Evolutionary conservation across 2,329 filamentous ascomycete genomes (phyloP).

Genomic region (Colletotrichum sp.): DNA sequence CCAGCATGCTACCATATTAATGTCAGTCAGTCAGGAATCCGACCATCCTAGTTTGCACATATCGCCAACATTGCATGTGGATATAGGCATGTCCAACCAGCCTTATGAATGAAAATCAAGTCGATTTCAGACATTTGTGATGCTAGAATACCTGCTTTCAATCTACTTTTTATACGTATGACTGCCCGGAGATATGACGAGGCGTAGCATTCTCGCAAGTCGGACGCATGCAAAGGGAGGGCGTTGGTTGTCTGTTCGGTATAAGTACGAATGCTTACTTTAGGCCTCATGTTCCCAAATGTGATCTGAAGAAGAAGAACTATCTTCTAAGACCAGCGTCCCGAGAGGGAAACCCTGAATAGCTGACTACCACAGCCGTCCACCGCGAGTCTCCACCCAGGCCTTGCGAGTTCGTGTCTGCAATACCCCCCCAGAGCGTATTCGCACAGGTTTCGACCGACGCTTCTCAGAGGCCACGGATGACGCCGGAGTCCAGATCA

Average conservation of each 20-base stretch:
- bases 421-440: neutral
- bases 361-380: too few relatives aligned
- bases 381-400: neutral
- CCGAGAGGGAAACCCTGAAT: neutral
- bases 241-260: neutral
- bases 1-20: neutral
- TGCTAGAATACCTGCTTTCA: neutral
- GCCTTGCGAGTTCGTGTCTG: neutral
- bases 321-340: too few relatives aligned
- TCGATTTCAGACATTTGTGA: neutral
- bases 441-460: neutral
- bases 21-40: neutral
- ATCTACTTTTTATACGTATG: neutral
- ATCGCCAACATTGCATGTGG: neutral
- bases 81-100: neutral
- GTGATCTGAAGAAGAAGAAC: too few relatives aligned
- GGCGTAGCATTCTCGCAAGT: neutral
- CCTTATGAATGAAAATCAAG: neutral
- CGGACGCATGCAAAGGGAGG: neutral
- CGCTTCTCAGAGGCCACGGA: neutral
- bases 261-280: neutral
- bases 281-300: too few relatives aligned
- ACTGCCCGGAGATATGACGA: neutral
- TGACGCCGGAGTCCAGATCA: neutral
- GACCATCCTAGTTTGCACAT: neutral